phyloP scores from a whole-genome alignment of 2,329 filamentous ascomycete species.

The Ceratocystis cubensis region DNA sequence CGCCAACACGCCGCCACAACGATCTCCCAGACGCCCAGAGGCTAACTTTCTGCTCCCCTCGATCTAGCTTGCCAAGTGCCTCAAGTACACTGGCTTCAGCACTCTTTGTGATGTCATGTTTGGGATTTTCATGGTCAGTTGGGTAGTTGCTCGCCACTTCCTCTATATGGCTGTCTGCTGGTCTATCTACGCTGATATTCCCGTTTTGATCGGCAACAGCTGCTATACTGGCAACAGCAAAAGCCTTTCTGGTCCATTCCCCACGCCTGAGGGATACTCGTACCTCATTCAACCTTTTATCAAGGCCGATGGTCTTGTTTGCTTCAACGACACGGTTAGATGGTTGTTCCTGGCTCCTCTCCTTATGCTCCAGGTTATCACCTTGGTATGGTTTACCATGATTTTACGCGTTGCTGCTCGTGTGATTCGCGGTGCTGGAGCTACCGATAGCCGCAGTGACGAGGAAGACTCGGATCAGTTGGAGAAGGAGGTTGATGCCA shows the following conservation, averaged over 20 bases:
- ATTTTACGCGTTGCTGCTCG: slow-evolving; percentile 72
- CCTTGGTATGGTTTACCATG: slow-evolving; percentile 79
- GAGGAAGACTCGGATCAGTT: slow-evolving; percentile 61
- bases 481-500: slow-evolving; percentile 65
- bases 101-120: slow-evolving; percentile 71
- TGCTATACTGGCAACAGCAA: slow-evolving; percentile 55
- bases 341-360: slow-evolving; percentile 67
- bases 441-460: slow-evolving; percentile 80
- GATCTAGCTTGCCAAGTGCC: slow-evolving; percentile 67
- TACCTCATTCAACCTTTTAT: slow-evolving; percentile 65
- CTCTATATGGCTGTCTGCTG: slow-evolving; percentile 69
- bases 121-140: slow-evolving; percentile 71
- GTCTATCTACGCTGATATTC: slow-evolving; percentile 60
- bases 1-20: not conserved
- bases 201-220: slow-evolving; percentile 48
- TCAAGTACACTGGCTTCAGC: slow-evolving; percentile 76
- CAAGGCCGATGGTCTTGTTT: slow-evolving; percentile 59
- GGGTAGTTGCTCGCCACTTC: slow-evolving; percentile 73
- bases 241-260: slow-evolving; percentile 42
- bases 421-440: slow-evolving; percentile 61
- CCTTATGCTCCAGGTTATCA: slow-evolving; percentile 65
- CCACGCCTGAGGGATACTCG: slow-evolving; percentile 39
- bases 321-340: slow-evolving; percentile 63
- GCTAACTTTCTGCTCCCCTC: slow-evolving; percentile 19
- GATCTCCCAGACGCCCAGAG: not conserved